phyloP scores from a whole-genome alignment of 2,329 filamentous ascomycete genomes.

The Fusarium torreyae region DNA sequence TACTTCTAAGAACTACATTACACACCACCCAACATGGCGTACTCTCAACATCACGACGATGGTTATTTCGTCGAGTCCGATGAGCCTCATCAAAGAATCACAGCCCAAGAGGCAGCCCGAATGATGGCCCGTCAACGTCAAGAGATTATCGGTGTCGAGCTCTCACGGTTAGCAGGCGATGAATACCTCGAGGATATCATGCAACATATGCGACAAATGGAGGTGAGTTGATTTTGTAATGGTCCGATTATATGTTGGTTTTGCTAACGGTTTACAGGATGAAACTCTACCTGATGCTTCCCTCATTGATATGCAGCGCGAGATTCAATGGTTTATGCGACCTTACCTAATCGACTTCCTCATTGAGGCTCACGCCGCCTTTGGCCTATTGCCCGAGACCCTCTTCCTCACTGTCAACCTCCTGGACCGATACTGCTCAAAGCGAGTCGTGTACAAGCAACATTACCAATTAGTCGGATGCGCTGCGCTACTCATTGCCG shows the following conservation, averaged over 20 bases:
- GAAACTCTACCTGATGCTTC: constrained; percentile 96
- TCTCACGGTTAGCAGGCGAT: constrained; percentile 86
- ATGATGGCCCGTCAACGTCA: constrained; percentile 86
- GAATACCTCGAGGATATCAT: constrained; percentile 97
- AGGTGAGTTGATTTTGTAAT: constrained; percentile 67
- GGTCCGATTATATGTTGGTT: not conserved
- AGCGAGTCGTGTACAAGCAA: constrained; percentile 97
- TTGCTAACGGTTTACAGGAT: constrained; percentile 62
- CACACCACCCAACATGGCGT: constrained; percentile 62
- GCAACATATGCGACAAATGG: constrained; percentile 95
- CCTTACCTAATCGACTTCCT: constrained; percentile 98
- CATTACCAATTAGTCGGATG: constrained; percentile 99
- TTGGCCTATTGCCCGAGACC: constrained; percentile 93
- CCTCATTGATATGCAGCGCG: constrained; percentile 98
- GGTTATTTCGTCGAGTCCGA: constrained; percentile 72
- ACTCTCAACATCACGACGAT: constrained; percentile 58
- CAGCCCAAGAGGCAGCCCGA: constrained; percentile 81
- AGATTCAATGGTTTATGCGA: constrained; percentile 99
- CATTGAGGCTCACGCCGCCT: constrained; percentile 95
- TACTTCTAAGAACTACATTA: constrained; percentile 19
- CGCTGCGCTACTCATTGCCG: constrained; percentile 93
- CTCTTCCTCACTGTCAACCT: constrained; percentile 97
- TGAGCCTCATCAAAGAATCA: constrained; percentile 70
- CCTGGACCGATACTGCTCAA: constrained; percentile 97
- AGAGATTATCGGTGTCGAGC: constrained; percentile 88